phyloP scores from a whole-genome alignment of 2,329 filamentous ascomycete genomes.

The Fusarium marasasianum region DNA sequence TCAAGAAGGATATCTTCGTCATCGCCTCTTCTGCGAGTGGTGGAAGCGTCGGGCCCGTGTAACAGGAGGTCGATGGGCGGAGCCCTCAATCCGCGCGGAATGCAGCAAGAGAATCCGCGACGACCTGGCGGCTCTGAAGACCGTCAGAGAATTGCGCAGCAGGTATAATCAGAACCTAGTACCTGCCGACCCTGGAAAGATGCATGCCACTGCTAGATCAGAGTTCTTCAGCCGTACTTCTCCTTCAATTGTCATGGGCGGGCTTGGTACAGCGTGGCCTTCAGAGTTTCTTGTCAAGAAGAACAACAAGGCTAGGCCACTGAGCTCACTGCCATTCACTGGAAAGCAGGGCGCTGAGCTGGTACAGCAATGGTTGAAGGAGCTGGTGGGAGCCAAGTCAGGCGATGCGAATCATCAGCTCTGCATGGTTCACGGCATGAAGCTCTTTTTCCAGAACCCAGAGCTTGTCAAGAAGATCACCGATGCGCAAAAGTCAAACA shows the following conservation, averaged over 20 bases:
- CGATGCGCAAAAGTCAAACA: neutral
- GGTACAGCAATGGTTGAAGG: neutral
- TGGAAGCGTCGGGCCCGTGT: neutral
- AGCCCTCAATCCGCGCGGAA: neutral
- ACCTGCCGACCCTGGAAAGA: neutral
- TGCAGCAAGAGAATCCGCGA: neutral
- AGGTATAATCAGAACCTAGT: neutral
- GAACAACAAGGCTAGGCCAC: neutral
- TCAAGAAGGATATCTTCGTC: neutral
- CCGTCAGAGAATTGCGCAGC: neutral
- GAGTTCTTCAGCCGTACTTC: neutral
- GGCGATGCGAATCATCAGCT: neutral
- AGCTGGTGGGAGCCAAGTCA: neutral
- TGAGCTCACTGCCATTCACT: neutral
- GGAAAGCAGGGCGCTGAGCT: neutral
- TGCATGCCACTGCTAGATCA: neutral
- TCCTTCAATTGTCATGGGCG: neutral
- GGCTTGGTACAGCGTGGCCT: neutral
- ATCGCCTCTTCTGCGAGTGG: neutral
- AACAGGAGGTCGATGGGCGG: neutral
- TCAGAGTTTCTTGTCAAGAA: neutral
- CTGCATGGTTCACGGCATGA: neutral
- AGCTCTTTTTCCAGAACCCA: neutral
- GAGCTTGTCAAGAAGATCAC: neutral
- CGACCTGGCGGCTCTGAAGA: neutral